Conservation (phyloP, 768 basidiomycete genomes). For the Trametes coccinea region DNA sequence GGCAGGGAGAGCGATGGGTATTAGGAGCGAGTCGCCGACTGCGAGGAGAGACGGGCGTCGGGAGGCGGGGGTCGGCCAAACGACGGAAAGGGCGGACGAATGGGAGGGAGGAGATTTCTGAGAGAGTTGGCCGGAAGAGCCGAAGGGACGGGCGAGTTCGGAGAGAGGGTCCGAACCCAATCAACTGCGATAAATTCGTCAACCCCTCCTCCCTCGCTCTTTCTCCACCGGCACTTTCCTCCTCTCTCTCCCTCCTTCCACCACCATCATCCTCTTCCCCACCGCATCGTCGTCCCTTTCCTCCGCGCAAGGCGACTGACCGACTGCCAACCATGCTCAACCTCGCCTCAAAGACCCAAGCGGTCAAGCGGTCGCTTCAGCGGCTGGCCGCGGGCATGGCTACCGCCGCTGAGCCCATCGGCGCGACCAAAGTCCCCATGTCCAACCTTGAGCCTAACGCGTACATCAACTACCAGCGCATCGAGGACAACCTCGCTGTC, state of each 20-base stretch:
- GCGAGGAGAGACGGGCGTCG: not conserved
- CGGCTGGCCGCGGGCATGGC: constrained; percentile 62
- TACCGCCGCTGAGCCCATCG: constrained; percentile 73
- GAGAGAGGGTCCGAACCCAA: constrained; percentile 29
- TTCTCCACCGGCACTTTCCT: not conserved
- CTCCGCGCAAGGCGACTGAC: constrained; percentile 24
- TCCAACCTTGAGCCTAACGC: constrained; percentile 79
- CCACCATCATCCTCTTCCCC: constrained; percentile 22
- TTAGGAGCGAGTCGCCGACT: too few species aligned
- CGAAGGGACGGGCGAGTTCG: constrained; percentile 23
- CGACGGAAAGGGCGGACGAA: constrained; percentile 1
- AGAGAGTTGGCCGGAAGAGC: constrained; percentile 3
- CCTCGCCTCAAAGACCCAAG: constrained; percentile 28
- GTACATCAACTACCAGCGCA: constrained; percentile 94
- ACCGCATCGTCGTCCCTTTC: constrained; percentile 23
- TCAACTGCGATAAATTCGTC: constrained; percentile 32
- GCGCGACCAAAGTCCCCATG: constrained; percentile 89
- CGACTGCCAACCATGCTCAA: constrained; percentile 31
- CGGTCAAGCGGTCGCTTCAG: constrained; percentile 32
- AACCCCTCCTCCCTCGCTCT: not conserved
- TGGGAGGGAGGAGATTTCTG: constrained; percentile 2
- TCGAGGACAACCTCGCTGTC: constrained; percentile 93
- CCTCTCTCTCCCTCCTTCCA: constrained; percentile 16
- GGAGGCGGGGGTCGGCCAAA: not conserved
- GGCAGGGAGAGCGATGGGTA: not conserved